Percentiles rank a stretch among this genome's conserved stretches.
These are phyloP conservation scores for Lichtheimia ornata DNA, from an alignment of 371 early-diverging fungal species.

Conservation along the genomic window DNA sequence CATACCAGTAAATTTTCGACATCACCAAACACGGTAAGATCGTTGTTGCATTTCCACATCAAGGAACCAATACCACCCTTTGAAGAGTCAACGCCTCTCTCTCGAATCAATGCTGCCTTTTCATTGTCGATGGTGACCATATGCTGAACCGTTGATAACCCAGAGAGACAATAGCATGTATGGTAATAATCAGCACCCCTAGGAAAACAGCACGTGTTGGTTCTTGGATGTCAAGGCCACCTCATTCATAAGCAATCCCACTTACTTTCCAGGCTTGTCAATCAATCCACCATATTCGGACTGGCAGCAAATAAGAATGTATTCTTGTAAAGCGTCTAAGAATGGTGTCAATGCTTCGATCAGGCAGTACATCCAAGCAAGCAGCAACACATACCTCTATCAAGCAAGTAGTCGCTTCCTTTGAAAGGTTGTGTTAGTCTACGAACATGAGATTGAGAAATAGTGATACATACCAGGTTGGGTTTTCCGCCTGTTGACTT, in stretches of 20 bases:
- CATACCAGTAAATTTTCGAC: slow-evolving; percentile 57
- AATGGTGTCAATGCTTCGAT: neutral
- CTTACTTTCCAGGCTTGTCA: slow-evolving; percentile 90
- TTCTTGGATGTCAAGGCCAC: too few relatives aligned
- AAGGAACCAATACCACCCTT: slow-evolving; percentile 37
- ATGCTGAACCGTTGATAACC: slow-evolving; percentile 74
- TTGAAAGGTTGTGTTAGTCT: neutral
- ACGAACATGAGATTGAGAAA: too few relatives aligned
- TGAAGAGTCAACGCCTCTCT: slow-evolving; percentile 31
- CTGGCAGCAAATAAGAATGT: slow-evolving; percentile 89
- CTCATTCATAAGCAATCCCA: neutral
- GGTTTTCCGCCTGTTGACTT: slow-evolving; percentile 4
- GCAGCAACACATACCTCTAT: slow-evolving; percentile 46
- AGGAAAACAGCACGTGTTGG: neutral
- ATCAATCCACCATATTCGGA: slow-evolving; percentile 78
- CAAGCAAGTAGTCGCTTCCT: slow-evolving; percentile 46
- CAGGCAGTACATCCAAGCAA: neutral
- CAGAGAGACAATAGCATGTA: slow-evolving; percentile 91
- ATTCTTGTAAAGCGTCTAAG: slow-evolving; percentile 80
- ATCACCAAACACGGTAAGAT: slow-evolving; percentile 50
- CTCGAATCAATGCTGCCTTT: slow-evolving; percentile 14
- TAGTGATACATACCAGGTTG: too few relatives aligned
- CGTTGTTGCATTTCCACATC: slow-evolving; percentile 39
- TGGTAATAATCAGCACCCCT: slow-evolving; percentile 91
- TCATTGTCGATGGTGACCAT: slow-evolving; percentile 30